Evolutionary conservation across 495 filamentous ascomycete species (phyloP), one percentile per base, ranked within the genome.

Genomic region (Aspergillus mulundensis): DNA sequence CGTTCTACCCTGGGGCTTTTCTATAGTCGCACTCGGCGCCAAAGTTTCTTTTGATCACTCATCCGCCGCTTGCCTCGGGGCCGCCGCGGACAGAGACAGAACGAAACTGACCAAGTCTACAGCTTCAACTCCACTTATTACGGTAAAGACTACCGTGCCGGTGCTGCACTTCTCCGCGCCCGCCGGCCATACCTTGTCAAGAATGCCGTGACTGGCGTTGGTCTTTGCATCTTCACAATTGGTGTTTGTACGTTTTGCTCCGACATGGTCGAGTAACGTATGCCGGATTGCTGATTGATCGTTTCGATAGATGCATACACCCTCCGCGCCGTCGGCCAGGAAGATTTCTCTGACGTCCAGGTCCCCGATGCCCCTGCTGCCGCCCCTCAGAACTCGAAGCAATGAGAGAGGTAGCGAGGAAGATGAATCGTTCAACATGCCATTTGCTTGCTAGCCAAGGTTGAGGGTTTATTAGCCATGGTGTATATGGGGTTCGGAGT

Each of bases 301-400:
- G n/a, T 19, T 5, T 42, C 20, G 43, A 50, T 56, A 98, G 94
- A 96, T 67, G 73, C 83, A 50, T 97, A 87, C 72, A 97, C 94
- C 8, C 88, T 99, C 66, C 79, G 76, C 50, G 91, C 88, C 21
- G 86, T 99, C 66, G 87, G 91, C 34, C 95, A 97, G 74, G 94
- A 99, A 70, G 91, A 99, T 57, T 99, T 99, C 81, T 90, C 93
- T 62, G 94, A 99, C 67, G 91, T 99, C 53, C 83, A 84, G 63
- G 84, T 95, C 41, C 91, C 93, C 46, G 86, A 88, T 65, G 76
- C 81, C 7, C 86, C 87, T 43, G 71, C 79, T 60, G 66, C 79
- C 60, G 66, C 77, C 32, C 62, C 61, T 36, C 54, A 63, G 60
- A 59, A 69, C 51, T 43, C 47, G 32, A 50, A 50, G 19, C 19